Evolutionary conservation across 2,329 filamentous ascomycete genomes (phyloP), one percentile per base, ranked within the genome.

Genomic region (Orbilia quercus): DNA sequence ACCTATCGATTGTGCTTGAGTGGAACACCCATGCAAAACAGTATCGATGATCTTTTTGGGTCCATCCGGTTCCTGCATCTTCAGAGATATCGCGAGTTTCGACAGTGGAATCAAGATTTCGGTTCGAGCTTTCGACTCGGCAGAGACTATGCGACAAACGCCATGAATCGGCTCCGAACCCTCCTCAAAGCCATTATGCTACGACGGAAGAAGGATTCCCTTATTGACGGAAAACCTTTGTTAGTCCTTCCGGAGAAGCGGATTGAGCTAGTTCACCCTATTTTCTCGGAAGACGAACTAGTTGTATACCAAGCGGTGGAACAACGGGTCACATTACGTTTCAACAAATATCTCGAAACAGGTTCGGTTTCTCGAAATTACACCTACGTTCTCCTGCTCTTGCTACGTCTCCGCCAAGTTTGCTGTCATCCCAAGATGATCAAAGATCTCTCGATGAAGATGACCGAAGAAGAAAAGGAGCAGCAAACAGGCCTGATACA

Each of bases 1-100:
- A 83, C 82, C 36, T 86, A 90, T 78, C 85, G 91, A 51, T 88
- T 91, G 82, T 92, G 89, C 78, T 85, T 94, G 80, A 91, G 89
- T 1, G 91, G 91, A 23, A 95, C 91, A 0, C 91, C 91, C 0
- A 92, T 94, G 90, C 95, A 95, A 90, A 96, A 96, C 77, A 87
- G 85, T 11, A 87, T 94, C 1, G 83, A 86, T 22, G 93, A 97
- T 77, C 83, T 96, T 1, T 92, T 87, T 77, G 90, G 91, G 0
- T 82, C 96, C 18, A 83, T 96, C 47, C 85, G 86, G 1, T 97
- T 96, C 78, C 83, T 96, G 14, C 84, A 85, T 1, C 93, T 74
- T 12, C 16, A 45, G 4, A 59, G 51, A 36, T 74, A 74, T 34
- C 25, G 42, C 11, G 71, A 92, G 91, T 1, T 96, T 95, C 80